Evolutionary conservation across 305 asterid genomes (phyloP), one percentile per base, ranked within the genome.

Genomic region (Solanum hybrid): DNA sequence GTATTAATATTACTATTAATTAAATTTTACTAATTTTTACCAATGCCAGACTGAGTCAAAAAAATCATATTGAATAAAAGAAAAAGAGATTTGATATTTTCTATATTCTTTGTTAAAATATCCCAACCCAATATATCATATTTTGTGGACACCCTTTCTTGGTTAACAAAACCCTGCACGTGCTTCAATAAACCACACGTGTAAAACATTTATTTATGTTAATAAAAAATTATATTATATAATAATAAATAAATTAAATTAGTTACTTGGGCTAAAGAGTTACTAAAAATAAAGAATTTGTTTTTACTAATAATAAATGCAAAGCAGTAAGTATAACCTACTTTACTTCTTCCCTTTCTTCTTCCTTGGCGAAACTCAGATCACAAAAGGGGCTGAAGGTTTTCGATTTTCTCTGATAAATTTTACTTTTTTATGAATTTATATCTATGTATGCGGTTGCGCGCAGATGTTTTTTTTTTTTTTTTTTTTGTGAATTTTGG

Each of bases 221-320:
- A 77, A 34, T 22, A 78, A 9, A 4, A 9, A 76, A 79, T 34
- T 34, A 79, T 81, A 39, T 81, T 39, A 24, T 38, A 38, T 81
- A 11, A 6, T 38, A 38, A 24, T 37, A 38, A 81, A 38, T 27
- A 38, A 33, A 83, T 27, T 45, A 9, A 82, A 83, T 82, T 8
- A 29, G 73, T 41, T 82, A 82, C 87, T 78, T 75, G 80, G n/a
- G 11, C 22, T 79, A 79, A 79, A 79, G 41, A 79, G 14, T 24
- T 10, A 80, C 11, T 41, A 45, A 83, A 83, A 83, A 27, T 70
- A 26, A 82, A 27, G 17, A 82, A 26, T 9, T 27, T 57, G 68
- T 51, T 51, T 51, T 51, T 83, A 83, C 24, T 83, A 83, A 83
- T 83, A 83, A 83, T 83, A 83, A 83, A 83, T 83, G 87, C 36